Evolutionary conservation across 495 filamentous ascomycete species (phyloP), one percentile per base, ranked within the genome.

Genomic region (Penicillium riverlandense): DNA sequence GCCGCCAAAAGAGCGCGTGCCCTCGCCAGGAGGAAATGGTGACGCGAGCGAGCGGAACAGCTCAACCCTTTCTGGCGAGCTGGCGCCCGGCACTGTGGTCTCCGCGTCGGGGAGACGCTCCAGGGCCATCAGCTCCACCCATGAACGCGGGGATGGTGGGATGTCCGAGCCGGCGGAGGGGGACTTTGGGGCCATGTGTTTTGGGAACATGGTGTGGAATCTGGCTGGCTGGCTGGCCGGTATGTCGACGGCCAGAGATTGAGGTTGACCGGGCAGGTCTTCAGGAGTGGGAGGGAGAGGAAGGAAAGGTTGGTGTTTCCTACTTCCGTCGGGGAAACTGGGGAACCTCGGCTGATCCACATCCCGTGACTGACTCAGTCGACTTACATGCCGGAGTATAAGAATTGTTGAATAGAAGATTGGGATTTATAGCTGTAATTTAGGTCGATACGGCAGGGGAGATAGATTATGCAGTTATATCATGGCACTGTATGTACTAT

Each of bases 1-100:
- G 0, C 81, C 83, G 7, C 84, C 84, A 52, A 71, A 85, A 9
- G 75, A 72, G 1, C 57, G 61, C 5, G 37, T 44, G 14, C 59
- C 54, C 4, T 58, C 45, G 8, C 58, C 66, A 0, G 66, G 63
- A 12, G 58, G 48, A 45, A 45, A 69, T 1, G 66, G 66, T 0
- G 36, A 38, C 22, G 65, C 50, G 7, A 62, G 37, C 5, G 66
- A 69, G 29, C 59, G 58, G 16, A 69, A 69, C 6, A 41, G 44
- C 15, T 67, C 58, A 29, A 64, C 40, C 22, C 50, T 64, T 44
- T 69, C 63, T 7, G 55, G 52, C 4, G 48, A 53, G 13, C 39
- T 31, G 11, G 45, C 14, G 11, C 40, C 40, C 1, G 22, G 22
- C 22, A 22, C 22, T 47, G 40, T 12, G 48, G 38, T 9, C 41